Evolutionary conservation across 768 basidiomycete genomes (phyloP), one percentile per base, ranked within the genome.

Genomic region (Amanita jacksonii): DNA sequence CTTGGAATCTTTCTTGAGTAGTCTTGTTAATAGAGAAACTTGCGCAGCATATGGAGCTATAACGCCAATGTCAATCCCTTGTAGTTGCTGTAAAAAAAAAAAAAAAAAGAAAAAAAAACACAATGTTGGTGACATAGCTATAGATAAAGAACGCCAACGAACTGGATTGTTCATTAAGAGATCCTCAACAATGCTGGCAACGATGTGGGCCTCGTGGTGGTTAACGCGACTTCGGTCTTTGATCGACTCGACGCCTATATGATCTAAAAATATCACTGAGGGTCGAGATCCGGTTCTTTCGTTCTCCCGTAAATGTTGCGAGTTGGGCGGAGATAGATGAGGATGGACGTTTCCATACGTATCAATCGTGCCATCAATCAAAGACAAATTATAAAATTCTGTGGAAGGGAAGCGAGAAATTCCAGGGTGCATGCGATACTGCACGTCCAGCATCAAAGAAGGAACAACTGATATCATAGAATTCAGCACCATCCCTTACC

Each of bases 351-450:
- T 68, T n/a, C 73, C 73, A 23, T 46, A 49, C 4, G 51, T 57
- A 48, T 81, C 77, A 18, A 83, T 72, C 1, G 87, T 91, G 12
- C 90, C 90, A 57, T 94, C 84, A 32, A 67, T 69, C 36, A 96
- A 57, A 1, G 72, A 67, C 20, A 68, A 66, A 33, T 77, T 66
- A 65, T 97, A 97, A 59, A 96, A 96, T 48, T 89, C 82, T 20
- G 67, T 58, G 28, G 85, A 80, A 8, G 93, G 90, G 66, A 97
- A 97, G 16, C 70, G 70, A 1, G 92, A 88, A 52, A 97, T 91
- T 28, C 69, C 68, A 9, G 92, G 93, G 54, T 93, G 90, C 92
- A 97, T 97, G 27, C 92, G 81, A 54, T 96, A 97, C 62, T 97
- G 92, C n/a, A 78, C 73, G 56, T 94, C 84, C 46, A 97, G 76